Evolutionary conservation across 495 filamentous ascomycete species (phyloP).

Genomic region (Penicillium desertorum): DNA sequence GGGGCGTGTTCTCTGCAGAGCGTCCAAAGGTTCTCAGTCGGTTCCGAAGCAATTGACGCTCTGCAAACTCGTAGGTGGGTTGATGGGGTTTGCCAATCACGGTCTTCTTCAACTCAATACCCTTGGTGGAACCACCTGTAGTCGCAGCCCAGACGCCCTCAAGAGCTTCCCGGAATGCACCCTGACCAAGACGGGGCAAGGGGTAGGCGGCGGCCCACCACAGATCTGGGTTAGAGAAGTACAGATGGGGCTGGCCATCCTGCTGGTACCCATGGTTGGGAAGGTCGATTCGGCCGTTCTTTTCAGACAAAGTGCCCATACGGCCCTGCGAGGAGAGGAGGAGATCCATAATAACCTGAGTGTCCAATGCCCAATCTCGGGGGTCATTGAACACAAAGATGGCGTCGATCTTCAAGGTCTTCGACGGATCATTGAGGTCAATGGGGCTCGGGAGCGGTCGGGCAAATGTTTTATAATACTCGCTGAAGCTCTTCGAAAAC

Average conservation of each 20-base stretch:
- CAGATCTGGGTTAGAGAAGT: conserved; percentile 88
- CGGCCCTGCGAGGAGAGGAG: conserved; percentile 71
- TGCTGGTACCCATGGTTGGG: conserved; percentile 74
- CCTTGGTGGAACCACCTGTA: conserved; percentile 57
- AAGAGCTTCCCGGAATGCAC: conserved; percentile 81
- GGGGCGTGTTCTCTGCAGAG: conserved; percentile 34
- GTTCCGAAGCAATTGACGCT: conserved; percentile 64
- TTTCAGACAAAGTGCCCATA: conserved; percentile 71
- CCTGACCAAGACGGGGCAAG: conserved; percentile 89
- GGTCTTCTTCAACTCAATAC: conserved; percentile 59
- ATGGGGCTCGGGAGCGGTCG: conserved; percentile 54
- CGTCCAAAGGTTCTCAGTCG: conserved; percentile 46
- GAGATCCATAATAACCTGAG: conserved; percentile 76
- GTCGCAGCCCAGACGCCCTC: conserved; percentile 73
- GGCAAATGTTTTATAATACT: conserved; percentile 61
- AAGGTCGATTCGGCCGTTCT: conserved; percentile 52
- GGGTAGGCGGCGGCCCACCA: conserved; percentile 81
- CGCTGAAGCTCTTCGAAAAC: conserved; percentile 61
- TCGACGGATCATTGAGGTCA: conserved; percentile 38
- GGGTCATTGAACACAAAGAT: conserved; percentile 91
- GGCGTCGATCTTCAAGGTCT: conserved; percentile 71
- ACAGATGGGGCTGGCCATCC: conserved; percentile 76
- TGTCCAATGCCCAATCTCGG: conserved; percentile 90
- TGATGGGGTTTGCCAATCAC: conserved; percentile 83
- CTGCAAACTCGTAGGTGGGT: conserved; percentile 80